phyloP scores from a whole-genome alignment of 108 stramenopile species.

The Halocafeteria seosinensis region DNA sequence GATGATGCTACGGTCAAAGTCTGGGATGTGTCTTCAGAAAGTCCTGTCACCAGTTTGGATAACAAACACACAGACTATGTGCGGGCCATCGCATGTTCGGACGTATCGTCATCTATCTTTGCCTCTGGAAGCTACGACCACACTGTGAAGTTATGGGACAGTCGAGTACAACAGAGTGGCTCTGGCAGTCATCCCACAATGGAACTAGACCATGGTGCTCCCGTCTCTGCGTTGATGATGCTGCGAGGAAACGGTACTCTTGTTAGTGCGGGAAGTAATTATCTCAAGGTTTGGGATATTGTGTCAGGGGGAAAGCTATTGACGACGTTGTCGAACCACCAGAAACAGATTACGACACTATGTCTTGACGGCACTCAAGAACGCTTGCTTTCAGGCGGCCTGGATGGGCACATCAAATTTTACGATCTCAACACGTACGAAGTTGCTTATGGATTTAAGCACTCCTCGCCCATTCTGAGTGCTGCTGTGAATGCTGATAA shows the following conservation, averaged over 20 bases:
- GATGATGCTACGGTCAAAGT: constrained; percentile 5
- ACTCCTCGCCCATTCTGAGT: neutral
- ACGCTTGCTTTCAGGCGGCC: constrained; percentile 14
- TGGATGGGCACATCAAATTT: constrained; percentile 19
- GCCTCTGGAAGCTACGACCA: constrained; percentile 22
- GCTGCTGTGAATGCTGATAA: constrained; percentile 6
- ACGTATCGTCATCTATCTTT: constrained; percentile 1
- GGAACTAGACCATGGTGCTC: constrained; percentile 5
- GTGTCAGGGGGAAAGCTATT: constrained; percentile 5
- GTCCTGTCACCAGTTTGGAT: neutral
- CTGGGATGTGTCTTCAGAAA: constrained; percentile 18
- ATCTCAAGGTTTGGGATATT: constrained; percentile 19
- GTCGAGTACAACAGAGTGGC: neutral
- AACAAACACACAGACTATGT: constrained; percentile 19
- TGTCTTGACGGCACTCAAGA: neutral
- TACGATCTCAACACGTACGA: neutral
- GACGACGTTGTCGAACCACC: constrained; percentile 9
- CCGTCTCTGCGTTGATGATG: neutral
- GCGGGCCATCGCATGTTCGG: neutral
- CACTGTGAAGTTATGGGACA: constrained; percentile 16
- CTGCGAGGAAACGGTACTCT: neutral
- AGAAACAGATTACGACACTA: constrained; percentile 11
- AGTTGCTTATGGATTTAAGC: neutral
- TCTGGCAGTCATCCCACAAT: neutral
- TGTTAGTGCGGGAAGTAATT: constrained; percentile 4